A percentile compares a stretch with the other conserved stretches of the same genome.
phyloP scores from a whole-genome alignment of 768 basidiomycete genomes.

The Clitopilus hobsonii region DNA sequence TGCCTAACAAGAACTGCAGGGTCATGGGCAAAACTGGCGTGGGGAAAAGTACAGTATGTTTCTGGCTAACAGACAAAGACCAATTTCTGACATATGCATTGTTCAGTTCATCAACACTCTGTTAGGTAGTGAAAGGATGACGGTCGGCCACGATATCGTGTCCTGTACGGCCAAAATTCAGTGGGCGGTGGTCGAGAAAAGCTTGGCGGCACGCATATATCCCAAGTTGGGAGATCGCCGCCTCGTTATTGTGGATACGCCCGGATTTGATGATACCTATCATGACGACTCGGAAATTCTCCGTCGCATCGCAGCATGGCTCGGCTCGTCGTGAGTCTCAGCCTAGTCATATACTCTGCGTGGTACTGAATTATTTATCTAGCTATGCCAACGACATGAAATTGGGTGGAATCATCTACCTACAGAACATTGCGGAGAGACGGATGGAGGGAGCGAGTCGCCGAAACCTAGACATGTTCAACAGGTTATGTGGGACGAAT shows the following conservation, averaged over 20 bases:
- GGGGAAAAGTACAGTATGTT: background rate
- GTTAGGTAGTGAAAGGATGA: constrained; percentile 2
- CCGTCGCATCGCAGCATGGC: constrained; percentile 13
- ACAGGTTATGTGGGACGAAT: constrained; percentile 14
- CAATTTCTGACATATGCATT: no score
- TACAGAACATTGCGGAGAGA: constrained; percentile 16
- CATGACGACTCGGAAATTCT: constrained; percentile 12
- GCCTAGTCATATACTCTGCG: no score
- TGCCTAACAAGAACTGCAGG: background rate
- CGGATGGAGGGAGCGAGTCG: constrained; percentile 20
- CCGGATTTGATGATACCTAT: constrained; percentile 17
- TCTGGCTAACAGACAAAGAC: no score
- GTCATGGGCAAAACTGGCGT: background rate
- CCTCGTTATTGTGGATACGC: constrained; percentile 17
- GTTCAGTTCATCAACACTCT: constrained; percentile 14
- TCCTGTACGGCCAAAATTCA: constrained; percentile 9
- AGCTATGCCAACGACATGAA: background rate
- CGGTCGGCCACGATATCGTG: constrained; percentile 9
- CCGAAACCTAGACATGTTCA: constrained; percentile 18
- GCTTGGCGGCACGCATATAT: background rate
- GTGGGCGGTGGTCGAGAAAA: background rate
- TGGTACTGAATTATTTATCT: no score
- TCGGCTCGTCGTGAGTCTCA: constrained; percentile 11
- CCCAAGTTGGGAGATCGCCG: background rate
- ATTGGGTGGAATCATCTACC: background rate